Evolutionary conservation across 2,329 filamentous ascomycete genomes (phyloP).

Genomic region (Microcera coccophila): DNA sequence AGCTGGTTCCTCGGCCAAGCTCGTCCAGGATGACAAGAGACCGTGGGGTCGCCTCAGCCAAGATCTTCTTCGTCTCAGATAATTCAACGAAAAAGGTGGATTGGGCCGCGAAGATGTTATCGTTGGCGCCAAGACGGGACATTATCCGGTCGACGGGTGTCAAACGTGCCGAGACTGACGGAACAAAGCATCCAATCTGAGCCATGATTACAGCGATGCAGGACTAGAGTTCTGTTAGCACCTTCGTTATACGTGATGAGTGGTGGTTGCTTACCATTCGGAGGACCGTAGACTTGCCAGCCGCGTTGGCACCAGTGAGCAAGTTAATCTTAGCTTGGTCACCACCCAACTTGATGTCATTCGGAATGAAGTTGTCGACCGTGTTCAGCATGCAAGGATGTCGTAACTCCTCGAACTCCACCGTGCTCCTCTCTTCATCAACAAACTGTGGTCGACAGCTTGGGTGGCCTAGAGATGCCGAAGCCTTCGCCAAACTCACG

Average conservation of each 20-base stretch:
- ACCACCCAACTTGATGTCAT: conserved; percentile 85
- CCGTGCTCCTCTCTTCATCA: conserved; percentile 74
- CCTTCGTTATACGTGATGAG: background rate
- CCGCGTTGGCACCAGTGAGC: conserved; percentile 92
- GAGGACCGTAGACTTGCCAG: conserved; percentile 93
- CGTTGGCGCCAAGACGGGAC: conserved; percentile 94
- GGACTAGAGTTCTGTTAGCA: conserved; percentile 52
- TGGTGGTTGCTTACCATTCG: conserved; percentile 69
- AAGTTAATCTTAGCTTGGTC: conserved; percentile 78
- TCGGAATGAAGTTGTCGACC: conserved; percentile 93
- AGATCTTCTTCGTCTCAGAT: conserved; percentile 96
- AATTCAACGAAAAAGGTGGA: conserved; percentile 98
- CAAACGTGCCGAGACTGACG: conserved; percentile 73
- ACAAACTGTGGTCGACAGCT: conserved; percentile 87
- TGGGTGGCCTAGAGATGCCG: conserved; percentile 75
- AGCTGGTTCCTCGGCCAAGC: conserved; percentile 88
- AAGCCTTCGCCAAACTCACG: conserved; percentile 87
- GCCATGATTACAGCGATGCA: conserved; percentile 97
- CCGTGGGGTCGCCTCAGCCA: conserved; percentile 87
- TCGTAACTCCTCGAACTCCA: conserved; percentile 89
- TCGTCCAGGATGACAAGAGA: conserved; percentile 97
- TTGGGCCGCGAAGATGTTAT: conserved; percentile 98
- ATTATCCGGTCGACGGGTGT: conserved; percentile 97
- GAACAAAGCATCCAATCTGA: conserved; percentile 90
- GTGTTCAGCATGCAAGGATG: conserved; percentile 92